phyloP scores from a whole-genome alignment of 768 basidiomycete genomes.

The Mycena rebaudengoi region DNA sequence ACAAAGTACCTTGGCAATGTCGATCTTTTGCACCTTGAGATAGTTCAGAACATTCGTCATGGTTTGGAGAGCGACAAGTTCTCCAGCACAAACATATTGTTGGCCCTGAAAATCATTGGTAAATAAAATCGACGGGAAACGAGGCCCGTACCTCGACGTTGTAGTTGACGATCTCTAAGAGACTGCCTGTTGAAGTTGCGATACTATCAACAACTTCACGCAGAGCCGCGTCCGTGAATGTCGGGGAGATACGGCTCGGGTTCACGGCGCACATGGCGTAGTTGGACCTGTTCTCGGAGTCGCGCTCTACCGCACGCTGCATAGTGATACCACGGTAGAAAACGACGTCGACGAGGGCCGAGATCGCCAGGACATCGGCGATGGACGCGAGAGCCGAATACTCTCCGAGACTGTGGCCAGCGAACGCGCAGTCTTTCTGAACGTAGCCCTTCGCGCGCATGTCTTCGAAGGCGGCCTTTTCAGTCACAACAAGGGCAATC shows the following conservation, averaged over 20 bases:
- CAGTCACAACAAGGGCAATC: constrained; percentile 97
- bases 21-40: constrained; percentile 95
- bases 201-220: constrained; percentile 97
- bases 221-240: constrained; percentile 95
- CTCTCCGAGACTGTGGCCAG: constrained; percentile 98
- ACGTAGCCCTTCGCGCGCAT: constrained; percentile 97
- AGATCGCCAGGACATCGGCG: constrained; percentile 94
- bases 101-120: constrained; percentile 70
- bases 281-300: constrained; percentile 90
- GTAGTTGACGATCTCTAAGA: constrained; percentile 98
- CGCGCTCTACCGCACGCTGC: constrained; percentile 99
- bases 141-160: constrained; percentile 78
- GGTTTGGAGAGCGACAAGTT: constrained; percentile 90
- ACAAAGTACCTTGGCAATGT: constrained; percentile 77
- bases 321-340: constrained; percentile 99
- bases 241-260: constrained; percentile 91
- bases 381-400: constrained; percentile 98
- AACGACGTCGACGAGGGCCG: constrained; percentile 95
- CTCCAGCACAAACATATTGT: constrained; percentile 99
- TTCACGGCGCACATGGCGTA: constrained; percentile 99
- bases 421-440: constrained; percentile 91
- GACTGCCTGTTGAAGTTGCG: constrained; percentile 72
- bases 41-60: constrained; percentile 97
- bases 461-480: constrained; percentile 98
- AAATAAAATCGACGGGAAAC: constrained; percentile 4